Conservation (phyloP, 108 stramenopile species). For the Poteriospumella lacustris region DNA sequence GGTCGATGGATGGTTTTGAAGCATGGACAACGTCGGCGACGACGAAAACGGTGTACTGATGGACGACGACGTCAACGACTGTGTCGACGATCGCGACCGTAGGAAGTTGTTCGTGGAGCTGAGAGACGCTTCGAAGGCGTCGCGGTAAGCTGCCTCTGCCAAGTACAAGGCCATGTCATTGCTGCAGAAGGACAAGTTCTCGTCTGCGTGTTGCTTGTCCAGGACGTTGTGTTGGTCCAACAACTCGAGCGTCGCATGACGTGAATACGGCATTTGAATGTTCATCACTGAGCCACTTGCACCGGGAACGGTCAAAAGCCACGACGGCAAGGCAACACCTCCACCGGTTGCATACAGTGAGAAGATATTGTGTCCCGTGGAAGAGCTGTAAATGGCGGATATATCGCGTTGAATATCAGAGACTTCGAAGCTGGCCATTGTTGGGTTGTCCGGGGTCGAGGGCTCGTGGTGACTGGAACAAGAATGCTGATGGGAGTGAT, state of each 20-base stretch:
- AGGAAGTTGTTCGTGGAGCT: too few species aligned
- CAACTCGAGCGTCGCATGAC: neutral
- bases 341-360: neutral
- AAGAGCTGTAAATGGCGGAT: too few species aligned
- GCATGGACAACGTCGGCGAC: too few species aligned
- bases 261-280: neutral
- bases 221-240: neutral
- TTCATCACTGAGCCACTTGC: neutral
- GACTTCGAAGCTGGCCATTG: too few species aligned
- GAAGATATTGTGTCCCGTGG: too few species aligned
- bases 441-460: too few species aligned
- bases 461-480: too few species aligned
- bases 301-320: constrained; percentile 25
- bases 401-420: too few species aligned
- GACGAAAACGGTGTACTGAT: too few species aligned
- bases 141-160: neutral
- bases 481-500: too few species aligned
- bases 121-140: neutral
- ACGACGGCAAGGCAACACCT: neutral
- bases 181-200: neutral
- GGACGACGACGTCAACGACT: too few species aligned
- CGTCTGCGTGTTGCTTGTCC: neutral
- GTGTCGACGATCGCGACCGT: too few species aligned
- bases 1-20: neutral
- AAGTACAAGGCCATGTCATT: neutral